A percentile compares a stretch with the other conserved stretches of the same genome.
These are phyloP conservation scores for Paxillus ammoniavirescens DNA, from an alignment of 768 basidiomycete species.

Conservation along the genomic window DNA sequence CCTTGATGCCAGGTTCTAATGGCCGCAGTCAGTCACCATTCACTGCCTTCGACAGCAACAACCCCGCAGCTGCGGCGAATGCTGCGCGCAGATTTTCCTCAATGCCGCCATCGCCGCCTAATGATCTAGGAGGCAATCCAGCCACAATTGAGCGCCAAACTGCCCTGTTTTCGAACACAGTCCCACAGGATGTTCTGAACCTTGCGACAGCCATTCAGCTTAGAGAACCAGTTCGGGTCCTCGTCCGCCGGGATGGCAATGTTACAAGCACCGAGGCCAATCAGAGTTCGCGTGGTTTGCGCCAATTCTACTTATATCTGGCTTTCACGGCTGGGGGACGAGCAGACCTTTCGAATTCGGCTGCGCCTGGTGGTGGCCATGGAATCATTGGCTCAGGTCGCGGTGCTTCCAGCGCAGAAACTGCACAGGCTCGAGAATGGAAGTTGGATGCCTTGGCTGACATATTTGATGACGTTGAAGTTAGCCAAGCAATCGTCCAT, in stretches of 20 bases:
- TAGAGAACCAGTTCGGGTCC: slow-evolving; percentile 94
- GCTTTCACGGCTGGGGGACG: slow-evolving; percentile 89
- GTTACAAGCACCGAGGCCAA: slow-evolving; percentile 66
- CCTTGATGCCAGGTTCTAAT: slow-evolving; percentile 32
- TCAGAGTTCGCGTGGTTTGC: slow-evolving; percentile 78
- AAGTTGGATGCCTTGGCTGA: slow-evolving; percentile 91
- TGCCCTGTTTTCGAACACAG: slow-evolving; percentile 96
- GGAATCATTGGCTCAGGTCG: slow-evolving; percentile 96
- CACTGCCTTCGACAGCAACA: slow-evolving; percentile 45
- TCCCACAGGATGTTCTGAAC: slow-evolving; percentile 96
- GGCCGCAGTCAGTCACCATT: slow-evolving; percentile 42
- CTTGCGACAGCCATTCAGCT: slow-evolving; percentile 91
- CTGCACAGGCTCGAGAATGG: slow-evolving; percentile 87
- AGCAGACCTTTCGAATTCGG: slow-evolving; percentile 46
- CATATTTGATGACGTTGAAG: slow-evolving; percentile 84
- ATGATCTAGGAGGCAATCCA: slow-evolving; percentile 34
- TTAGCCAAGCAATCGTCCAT: slow-evolving; percentile 79
- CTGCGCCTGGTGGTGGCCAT: slow-evolving; percentile 54
- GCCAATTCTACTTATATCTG: slow-evolving; percentile 95
- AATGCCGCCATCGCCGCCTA: slow-evolving; percentile 47
- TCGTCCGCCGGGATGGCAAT: slow-evolving; percentile 89
- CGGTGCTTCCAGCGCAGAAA: slow-evolving; percentile 76
- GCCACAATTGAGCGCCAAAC: slow-evolving; percentile 75
- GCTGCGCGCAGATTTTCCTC: slow-evolving; percentile 59
- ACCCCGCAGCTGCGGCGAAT: slow-evolving; percentile 31